Base-by-base conservation (phyloP, 2,329 filamentous ascomycete species). In the Lasiodiplodia sp. region DNA sequence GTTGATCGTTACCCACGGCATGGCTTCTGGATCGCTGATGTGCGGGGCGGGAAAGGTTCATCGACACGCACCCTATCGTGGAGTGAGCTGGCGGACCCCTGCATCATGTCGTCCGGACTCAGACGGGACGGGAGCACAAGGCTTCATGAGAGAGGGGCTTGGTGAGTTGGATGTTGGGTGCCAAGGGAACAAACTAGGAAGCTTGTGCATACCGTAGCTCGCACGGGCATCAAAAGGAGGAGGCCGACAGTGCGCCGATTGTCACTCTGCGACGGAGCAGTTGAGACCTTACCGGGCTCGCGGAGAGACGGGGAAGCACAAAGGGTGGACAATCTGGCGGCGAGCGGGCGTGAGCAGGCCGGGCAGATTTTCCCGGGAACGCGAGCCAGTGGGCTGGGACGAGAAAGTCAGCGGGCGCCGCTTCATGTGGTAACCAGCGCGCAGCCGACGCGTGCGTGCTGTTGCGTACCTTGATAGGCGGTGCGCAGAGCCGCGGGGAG, bases 1-100 rank as follows among this genome's bases (percentile, higher is more conserved):
- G 75, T 91, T 87, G 72, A 92, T 89, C 57, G 66, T 68, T 60
- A 79, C 75, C 76, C 90, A 83, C 90, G 66, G 66, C 66, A 68
- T 68, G 57, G 49, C 66, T 63, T 58, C 44, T 52, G 25, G 25
- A 11, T 34, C 28, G 37, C 28, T 28, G 55, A 34, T 28, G 53
- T 67, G 25, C 52, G 23, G 55, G 52, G 44, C 34, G 18, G 44
- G 55, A 49, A 51, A 34, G 38, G 51, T n/a, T 56, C 52, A 55
- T 56, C 64, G 53, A 38, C 52, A 44, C 52, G 38, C 38, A 47
- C 38, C 52, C 64, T 66, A 25, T 66, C 38, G 51, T 56, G 52
- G 25, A 47, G 64, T 56, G 51, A 66, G 53, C 52, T 44, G 64
- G 37, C 52, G 52, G 51, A 57, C 44, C 64, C 64, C 64, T 66